Evolutionary conservation across 1,284 basidiomycete species (phyloP), one percentile per base, ranked within the genome.

Genomic region (Coniophora puteana): DNA sequence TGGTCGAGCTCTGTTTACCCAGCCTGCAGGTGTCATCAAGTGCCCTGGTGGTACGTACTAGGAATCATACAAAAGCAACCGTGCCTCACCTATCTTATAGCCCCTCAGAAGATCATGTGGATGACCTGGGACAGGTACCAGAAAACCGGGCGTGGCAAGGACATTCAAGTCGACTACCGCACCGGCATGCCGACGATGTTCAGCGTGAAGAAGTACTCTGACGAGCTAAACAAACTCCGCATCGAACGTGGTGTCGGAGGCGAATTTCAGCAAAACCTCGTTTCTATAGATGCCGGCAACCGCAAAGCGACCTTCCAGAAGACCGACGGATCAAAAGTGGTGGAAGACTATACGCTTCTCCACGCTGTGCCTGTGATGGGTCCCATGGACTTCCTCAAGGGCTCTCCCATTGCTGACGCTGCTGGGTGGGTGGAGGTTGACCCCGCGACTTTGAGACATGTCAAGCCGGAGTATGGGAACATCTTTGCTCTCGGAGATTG

Each of bases 141-240:
- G 40, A 71, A 63, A 52, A 83, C 83, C 3, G 65, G 68, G 4
- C 74, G 84, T n/a, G 59, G 67, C 6, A 68, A 73, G 40, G 71
- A 78, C 41, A 72, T 85, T 52, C 72, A 80, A 45, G 68, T 89
- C 46, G 78, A 87, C 48, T 97, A 95, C 63, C 85, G 85, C 54
- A 91, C 85, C 18, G 93, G 92, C 41, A 85, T 86, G 73, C 87
- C 88, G n/a, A 76, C 83, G 39, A 96, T 97, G 90, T 97, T 97
- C 66, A 78, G 71, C 50, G 81, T 84, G 43, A 81, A 83, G 53
- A 91, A 94, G 63, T 97, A 96, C 67, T 84, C 87, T 10, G 83
- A 91, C 48, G 85, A 83, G 5, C 74, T 96, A 33, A 76, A 95
- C 46, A 66, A 71, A 37, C 72, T 97, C 42, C 80, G 93, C 40